Percentiles rank a stretch among this genome's conserved stretches.
phyloP scores from a whole-genome alignment of 169 alveolate species.

The Eimeria tenella region DNA sequence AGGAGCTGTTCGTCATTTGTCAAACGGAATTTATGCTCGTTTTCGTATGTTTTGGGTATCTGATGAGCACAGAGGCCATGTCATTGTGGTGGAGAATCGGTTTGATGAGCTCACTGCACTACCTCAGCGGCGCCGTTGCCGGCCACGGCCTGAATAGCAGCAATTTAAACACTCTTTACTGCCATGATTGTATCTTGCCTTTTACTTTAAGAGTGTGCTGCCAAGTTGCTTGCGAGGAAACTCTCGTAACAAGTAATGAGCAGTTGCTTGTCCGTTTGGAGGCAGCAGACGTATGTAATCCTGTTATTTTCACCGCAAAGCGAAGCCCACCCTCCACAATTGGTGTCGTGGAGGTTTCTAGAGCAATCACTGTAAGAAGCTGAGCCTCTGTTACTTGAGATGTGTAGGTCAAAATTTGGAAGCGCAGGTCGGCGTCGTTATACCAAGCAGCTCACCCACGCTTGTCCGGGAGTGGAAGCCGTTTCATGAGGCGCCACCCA shows the following conservation, averaged over 20 bases:
- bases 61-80: neutral
- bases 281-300: neutral
- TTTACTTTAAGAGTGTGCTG: conserved; percentile 18
- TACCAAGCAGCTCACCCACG: neutral
- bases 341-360: neutral
- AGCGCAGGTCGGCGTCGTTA: neutral
- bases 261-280: conserved; percentile 8
- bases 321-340: neutral
- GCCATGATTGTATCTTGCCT: neutral
- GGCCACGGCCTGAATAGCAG: conserved; percentile 37
- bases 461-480: conserved; percentile 31
- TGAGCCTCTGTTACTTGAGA: neutral
- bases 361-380: conserved; percentile 9
- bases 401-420: neutral
- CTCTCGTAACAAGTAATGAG: neutral
- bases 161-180: neutral
- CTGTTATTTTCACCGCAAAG: neutral
- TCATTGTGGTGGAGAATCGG: neutral
- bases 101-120: too few relatives aligned
- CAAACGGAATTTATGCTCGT: too few relatives aligned
- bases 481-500: neutral
- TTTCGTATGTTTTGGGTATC: too few relatives aligned
- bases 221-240: neutral
- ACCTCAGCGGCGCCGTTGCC: neutral
- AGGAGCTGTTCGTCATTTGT: too few relatives aligned